Percentiles rank a stretch among this genome's conserved stretches.
phyloP scores from a whole-genome alignment of 163 green algal species.

The Scenedesmus sp. region DNA sequence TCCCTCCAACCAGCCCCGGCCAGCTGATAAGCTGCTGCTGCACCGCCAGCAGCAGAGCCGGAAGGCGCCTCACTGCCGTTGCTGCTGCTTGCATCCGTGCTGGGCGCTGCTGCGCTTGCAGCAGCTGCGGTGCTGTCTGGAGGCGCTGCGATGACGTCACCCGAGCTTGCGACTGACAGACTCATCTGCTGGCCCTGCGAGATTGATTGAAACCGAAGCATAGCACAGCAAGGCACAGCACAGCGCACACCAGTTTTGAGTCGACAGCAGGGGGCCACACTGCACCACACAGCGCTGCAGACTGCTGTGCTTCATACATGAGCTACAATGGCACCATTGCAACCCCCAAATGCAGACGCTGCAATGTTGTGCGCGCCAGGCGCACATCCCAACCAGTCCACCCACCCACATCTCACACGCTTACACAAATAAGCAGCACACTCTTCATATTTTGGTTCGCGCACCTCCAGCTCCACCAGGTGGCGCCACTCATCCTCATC shows the following conservation, averaged over 20 bases:
- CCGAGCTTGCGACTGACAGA: conserved; percentile 38
- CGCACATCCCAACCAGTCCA: background rate
- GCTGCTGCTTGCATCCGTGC: background rate
- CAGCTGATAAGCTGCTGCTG: background rate
- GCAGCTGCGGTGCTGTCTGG: conserved; percentile 17
- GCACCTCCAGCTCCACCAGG: conserved; percentile 53
- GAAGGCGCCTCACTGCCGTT: background rate
- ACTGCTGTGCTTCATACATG: background rate
- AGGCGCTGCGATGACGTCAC: conserved; percentile 34
- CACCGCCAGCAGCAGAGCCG: background rate
- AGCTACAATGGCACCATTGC: background rate
- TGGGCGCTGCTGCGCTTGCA: background rate
- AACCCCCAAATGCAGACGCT: background rate
- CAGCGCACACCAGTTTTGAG: background rate
- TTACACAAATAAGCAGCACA: background rate
- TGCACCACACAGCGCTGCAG: background rate
- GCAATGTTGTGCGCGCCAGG: too few relatives aligned
- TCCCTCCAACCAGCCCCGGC: background rate
- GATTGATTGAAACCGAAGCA: background rate
- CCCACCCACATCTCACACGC: background rate
- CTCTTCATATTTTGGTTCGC: background rate
- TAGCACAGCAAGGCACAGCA: too few relatives aligned
- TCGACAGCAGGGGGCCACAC: background rate
- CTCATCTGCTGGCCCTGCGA: conserved; percentile 37
- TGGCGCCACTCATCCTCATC: conserved; percentile 69